Evolutionary conservation across 129 eudicot genomes (phyloP), one percentile per base, ranked within the genome.

Genomic region (Artemisia tridentata): DNA sequence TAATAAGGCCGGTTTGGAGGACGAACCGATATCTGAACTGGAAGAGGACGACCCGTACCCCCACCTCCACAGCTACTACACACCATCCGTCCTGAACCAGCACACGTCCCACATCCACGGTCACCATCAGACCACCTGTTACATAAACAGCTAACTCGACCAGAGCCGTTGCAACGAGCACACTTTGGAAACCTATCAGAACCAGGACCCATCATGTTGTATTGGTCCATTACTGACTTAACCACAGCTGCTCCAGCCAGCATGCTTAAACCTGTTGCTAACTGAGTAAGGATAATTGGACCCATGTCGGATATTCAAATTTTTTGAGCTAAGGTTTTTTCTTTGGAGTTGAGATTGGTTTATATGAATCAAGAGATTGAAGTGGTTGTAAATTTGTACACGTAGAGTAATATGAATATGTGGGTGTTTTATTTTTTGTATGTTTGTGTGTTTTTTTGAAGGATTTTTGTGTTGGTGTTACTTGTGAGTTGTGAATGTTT

Each of bases 171-270:
- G 68, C 68, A 63, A 9, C 68, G 68, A 38, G 68, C 41, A 34
- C 68, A 63, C 68, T 63, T 63, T 41, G 52, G 68, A 21, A 74
- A 67, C 73, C 80, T 79, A 9, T 41, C 68, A 38, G 68, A 63
- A 11, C 68, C 52, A 13, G 68, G 68, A 1, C 68, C 68, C 68
- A 63, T 63, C 68, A 63, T 63, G 27, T 19, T n/a, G 27, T 63
- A 34, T 17, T 63, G 68, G 52, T 63, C 68, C 68, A 63, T 38
- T 0, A 63, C 68, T 9, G 68, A 63, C 27, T 63, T 63, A 17
- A 63, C 18, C 25, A 63, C 23, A 2, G 52, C 68, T 41, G 68
- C 68, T 34, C 68, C 68, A 20, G 68, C 68, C 43, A 63, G 10
- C 68, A 63, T 63, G 68, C 68, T 63, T 3, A 63, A 17, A 17